Evolutionary conservation across 345 rosid genomes (phyloP).

Genomic region (Corchorus capsularis): DNA sequence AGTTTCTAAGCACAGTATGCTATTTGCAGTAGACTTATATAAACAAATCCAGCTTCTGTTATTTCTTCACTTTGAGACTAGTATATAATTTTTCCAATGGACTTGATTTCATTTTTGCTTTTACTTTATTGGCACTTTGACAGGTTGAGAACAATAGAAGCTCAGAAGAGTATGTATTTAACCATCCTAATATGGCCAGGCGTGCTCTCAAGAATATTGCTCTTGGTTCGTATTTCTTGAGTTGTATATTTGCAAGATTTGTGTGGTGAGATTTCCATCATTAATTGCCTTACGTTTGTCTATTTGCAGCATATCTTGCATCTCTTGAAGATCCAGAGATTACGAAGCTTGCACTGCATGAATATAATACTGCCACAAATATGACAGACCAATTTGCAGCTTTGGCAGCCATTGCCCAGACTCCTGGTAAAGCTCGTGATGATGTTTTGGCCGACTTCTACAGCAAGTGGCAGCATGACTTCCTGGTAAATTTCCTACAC

Average conservation of each 20-base stretch:
- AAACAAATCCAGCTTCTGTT: background rate
- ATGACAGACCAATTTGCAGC: slow-evolving; percentile 95
- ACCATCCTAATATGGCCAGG: slow-evolving; percentile 85
- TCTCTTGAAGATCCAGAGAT: slow-evolving; percentile 70
- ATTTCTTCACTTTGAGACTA: background rate
- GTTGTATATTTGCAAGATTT: background rate
- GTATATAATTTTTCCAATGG: background rate
- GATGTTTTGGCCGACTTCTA: slow-evolving; percentile 83
- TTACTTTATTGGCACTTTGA: background rate
- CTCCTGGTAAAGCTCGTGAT: slow-evolving; percentile 76
- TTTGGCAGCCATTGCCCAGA: slow-evolving; percentile 82
- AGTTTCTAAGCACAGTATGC: slow-evolving; percentile 68
- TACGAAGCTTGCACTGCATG: slow-evolving; percentile 56
- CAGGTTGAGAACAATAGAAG: slow-evolving; percentile 83
- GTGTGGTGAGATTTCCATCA: background rate
- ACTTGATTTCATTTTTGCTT: background rate
- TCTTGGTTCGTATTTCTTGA: slow-evolving; percentile 58
- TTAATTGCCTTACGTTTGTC: slow-evolving; percentile 9
- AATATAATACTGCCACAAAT: slow-evolving; percentile 82
- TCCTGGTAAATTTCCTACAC: slow-evolving; percentile 52
- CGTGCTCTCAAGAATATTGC: slow-evolving; percentile 85
- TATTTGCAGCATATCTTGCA: slow-evolving; percentile 72
- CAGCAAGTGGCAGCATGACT: slow-evolving; percentile 83
- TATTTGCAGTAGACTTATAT: slow-evolving; percentile 1
- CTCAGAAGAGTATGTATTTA: slow-evolving; percentile 68